Percentiles rank a stretch among this genome's conserved stretches.
Evolutionary conservation across 2,329 filamentous ascomycete genomes (phyloP).

Genomic region (Orbilia quercus): DNA sequence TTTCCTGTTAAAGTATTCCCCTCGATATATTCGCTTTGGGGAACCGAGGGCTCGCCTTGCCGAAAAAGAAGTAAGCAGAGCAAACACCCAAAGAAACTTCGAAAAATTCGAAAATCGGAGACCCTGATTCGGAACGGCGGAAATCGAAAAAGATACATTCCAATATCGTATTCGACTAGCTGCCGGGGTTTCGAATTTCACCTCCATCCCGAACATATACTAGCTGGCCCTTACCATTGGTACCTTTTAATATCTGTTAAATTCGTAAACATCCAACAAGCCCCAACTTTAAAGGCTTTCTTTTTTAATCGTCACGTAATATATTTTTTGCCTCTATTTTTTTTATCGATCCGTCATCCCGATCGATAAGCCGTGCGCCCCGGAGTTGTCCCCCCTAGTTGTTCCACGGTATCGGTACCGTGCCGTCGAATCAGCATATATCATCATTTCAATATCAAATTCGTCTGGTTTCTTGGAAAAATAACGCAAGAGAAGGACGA

Average conservation of each 20-base stretch:
- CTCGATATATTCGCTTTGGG: conserved; percentile 10
- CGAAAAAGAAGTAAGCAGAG: background rate
- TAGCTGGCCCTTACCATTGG: background rate
- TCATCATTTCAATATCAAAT: background rate
- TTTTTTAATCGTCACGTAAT: conserved; percentile 12
- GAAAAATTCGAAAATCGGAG: too few relatives aligned
- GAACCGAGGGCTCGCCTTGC: conserved; percentile 16
- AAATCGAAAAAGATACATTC: conserved; percentile 3
- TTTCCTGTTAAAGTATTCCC: background rate
- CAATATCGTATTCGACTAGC: background rate
- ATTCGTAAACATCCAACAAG: background rate
- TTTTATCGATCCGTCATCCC: conserved; percentile 32
- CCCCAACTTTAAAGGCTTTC: too few relatives aligned
- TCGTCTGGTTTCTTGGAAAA: too few relatives aligned
- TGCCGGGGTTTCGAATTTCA: background rate
- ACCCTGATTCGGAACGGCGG: conserved; percentile 9
- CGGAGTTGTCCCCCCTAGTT: conserved; percentile 5
- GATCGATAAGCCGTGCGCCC: conserved; percentile 30
- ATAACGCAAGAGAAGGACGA: too few relatives aligned
- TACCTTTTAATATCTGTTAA: background rate
- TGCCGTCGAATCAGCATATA: background rate
- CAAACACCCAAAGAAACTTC: background rate
- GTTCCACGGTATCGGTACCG: conserved; percentile 50
- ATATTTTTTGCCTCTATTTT: conserved; percentile 10
- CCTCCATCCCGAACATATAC: background rate